Conservation (phyloP, 305 asterid genomes). For the Andrographis paniculata region DNA sequence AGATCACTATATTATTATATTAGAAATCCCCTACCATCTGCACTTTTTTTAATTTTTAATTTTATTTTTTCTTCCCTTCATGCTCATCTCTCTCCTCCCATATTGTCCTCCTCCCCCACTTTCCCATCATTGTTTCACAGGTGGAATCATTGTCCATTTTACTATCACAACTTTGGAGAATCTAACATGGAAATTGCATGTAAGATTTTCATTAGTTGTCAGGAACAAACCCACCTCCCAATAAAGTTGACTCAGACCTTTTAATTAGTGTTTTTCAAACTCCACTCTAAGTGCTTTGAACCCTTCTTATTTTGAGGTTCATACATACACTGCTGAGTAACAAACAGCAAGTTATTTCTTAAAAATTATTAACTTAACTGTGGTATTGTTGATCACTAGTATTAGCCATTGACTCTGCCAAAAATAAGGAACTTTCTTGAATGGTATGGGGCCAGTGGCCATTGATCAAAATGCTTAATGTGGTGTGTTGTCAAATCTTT, state of each 20-base stretch:
- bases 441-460: background rate
- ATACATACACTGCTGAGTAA: too few species aligned
- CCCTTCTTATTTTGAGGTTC: background rate
- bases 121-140: constrained; percentile 38
- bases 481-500: constrained; percentile 1
- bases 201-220: constrained; percentile 3
- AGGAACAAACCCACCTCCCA: constrained; percentile 1
- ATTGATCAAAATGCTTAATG: constrained; percentile 7
- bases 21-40: background rate
- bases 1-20: background rate
- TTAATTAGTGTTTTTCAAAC: background rate
- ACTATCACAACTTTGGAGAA: constrained; percentile 33
- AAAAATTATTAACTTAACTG: background rate
- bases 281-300: background rate
- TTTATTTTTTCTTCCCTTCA: too few species aligned
- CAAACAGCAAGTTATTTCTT: background rate
- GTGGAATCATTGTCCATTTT: constrained; percentile 40
- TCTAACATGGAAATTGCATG: constrained; percentile 21
- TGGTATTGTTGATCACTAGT: background rate
- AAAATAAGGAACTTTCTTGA: background rate
- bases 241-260: constrained; percentile 7
- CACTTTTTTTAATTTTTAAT: constrained; percentile 12
- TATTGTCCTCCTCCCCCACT: constrained; percentile 30
- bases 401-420: background rate
- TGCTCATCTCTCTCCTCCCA: constrained; percentile 12